Conservation (phyloP, 2,329 filamentous ascomycete species). For the Aspergillus glaucus region DNA sequence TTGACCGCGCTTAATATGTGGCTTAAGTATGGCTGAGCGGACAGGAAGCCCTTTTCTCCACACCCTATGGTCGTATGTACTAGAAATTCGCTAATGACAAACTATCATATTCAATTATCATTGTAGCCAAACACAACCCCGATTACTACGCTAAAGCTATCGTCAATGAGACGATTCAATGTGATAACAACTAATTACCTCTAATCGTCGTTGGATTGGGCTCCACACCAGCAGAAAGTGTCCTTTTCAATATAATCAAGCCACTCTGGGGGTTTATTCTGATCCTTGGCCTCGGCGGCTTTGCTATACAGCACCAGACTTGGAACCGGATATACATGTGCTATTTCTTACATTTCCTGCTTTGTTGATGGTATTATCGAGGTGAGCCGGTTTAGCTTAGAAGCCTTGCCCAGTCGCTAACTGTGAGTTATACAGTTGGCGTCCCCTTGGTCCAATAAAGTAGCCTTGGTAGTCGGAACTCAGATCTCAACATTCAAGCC, state of each 20-base stretch:
- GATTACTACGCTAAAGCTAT: too few relatives aligned
- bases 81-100: too few relatives aligned
- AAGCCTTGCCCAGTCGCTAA: too few relatives aligned
- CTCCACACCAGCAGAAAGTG: conserved; percentile 5
- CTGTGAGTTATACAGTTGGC: background rate
- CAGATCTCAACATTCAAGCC: conserved; percentile 26
- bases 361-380: conserved; percentile 4
- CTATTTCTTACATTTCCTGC: conserved; percentile 6
- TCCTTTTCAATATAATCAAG: conserved; percentile 6
- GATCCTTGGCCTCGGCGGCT: conserved; percentile 2
- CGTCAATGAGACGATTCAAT: too few relatives aligned
- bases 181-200: background rate
- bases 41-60: too few relatives aligned
- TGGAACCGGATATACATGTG: conserved; percentile 5
- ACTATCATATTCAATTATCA: too few relatives aligned
- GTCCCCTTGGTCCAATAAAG: conserved; percentile 19
- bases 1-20: too few relatives aligned
- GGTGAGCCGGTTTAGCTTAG: too few relatives aligned
- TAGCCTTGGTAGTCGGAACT: conserved; percentile 22
- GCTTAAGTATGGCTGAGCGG: too few relatives aligned
- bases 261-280: conserved; percentile 4
- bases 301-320: conserved; percentile 3
- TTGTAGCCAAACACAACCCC: too few relatives aligned
- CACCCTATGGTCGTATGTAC: too few relatives aligned
- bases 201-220: conserved; percentile 5